These are phyloP conservation scores for Gaeumannomyces sp. DNA, from an alignment of 2,329 filamentous ascomycete genomes.

Conservation along the genomic window DNA sequence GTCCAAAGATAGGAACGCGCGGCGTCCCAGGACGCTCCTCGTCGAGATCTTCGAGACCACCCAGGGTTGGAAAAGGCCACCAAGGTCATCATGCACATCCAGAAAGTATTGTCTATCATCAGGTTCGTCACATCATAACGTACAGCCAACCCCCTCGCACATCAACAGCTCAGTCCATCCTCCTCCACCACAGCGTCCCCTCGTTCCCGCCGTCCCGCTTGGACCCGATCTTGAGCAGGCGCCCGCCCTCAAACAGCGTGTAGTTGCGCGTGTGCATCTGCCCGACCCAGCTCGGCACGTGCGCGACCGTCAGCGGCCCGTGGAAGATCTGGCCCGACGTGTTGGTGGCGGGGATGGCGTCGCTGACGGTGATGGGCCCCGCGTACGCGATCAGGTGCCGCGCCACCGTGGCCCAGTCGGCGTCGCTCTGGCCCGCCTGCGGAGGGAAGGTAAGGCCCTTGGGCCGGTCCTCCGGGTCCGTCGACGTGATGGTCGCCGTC, in stretches of 20 bases:
- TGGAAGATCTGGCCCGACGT: slow-evolving; percentile 21
- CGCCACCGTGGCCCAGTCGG: slow-evolving; percentile 22
- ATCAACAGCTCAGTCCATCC: background rate
- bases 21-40: too few relatives aligned
- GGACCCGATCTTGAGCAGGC: slow-evolving; percentile 8
- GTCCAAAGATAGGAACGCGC: too few relatives aligned
- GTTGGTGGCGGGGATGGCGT: slow-evolving; percentile 16
- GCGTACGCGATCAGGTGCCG: slow-evolving; percentile 22
- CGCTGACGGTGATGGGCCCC: slow-evolving; percentile 19
- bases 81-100: too few relatives aligned
- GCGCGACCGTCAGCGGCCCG: slow-evolving; percentile 20
- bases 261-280: slow-evolving; percentile 17
- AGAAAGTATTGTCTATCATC: too few relatives aligned
- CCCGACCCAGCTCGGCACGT: slow-evolving; percentile 22
- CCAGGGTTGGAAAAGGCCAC: too few relatives aligned
- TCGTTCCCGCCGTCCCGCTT: slow-evolving; percentile 6
- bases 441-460: slow-evolving; percentile 17
- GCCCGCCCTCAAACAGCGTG: slow-evolving; percentile 14
- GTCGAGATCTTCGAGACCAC: too few relatives aligned
- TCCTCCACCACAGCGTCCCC: slow-evolving; percentile 6
- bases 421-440: slow-evolving; percentile 19
- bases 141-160: too few relatives aligned
- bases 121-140: too few relatives aligned
- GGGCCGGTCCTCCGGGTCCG: slow-evolving; percentile 21
- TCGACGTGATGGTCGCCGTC: slow-evolving; percentile 23